Evolutionary conservation across 352 stramenopile species (phyloP).

Genomic region (Pythium aquatile): DNA sequence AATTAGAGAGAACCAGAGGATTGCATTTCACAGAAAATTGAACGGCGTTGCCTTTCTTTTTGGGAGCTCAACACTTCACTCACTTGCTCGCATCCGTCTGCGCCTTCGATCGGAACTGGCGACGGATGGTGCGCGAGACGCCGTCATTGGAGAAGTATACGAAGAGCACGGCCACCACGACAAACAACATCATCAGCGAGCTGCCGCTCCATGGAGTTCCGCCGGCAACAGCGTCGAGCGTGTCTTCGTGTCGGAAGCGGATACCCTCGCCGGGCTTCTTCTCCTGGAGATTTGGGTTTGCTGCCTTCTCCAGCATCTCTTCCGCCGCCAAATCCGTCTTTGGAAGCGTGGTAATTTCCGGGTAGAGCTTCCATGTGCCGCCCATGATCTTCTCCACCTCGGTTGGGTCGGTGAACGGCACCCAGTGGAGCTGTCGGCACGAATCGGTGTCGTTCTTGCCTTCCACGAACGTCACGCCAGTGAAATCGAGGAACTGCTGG

Average conservation of each 20-base stretch:
- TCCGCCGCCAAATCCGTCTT: slow-evolving; percentile 10
- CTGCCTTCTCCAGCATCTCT: slow-evolving; percentile 23
- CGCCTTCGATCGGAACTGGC: slow-evolving; percentile 40
- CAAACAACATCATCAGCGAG: slow-evolving; percentile 51
- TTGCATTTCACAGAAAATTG: slow-evolving; percentile 30
- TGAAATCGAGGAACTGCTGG: slow-evolving; percentile 39
- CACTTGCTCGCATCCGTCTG: slow-evolving; percentile 32
- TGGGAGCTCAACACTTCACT: not conserved
- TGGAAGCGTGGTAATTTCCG: slow-evolving; percentile 16
- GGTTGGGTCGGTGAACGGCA: slow-evolving; percentile 33
- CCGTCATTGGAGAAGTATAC: slow-evolving; percentile 70
- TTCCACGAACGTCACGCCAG: slow-evolving; percentile 31
- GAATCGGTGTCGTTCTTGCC: slow-evolving; percentile 30
- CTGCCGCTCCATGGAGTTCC: slow-evolving; percentile 25
- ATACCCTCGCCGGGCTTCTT: slow-evolving; percentile 26
- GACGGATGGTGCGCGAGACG: slow-evolving; percentile 52
- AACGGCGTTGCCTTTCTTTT: slow-evolving; percentile 8
- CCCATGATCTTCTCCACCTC: slow-evolving; percentile 34
- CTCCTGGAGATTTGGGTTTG: slow-evolving; percentile 24
- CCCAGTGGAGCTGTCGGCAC: slow-evolving; percentile 46
- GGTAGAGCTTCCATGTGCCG: slow-evolving; percentile 22
- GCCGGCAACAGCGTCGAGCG: slow-evolving; percentile 30
- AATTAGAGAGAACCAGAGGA: slow-evolving; percentile 10
- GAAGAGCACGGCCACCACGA: slow-evolving; percentile 56
- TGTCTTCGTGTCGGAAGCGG: slow-evolving; percentile 45